Base-by-base conservation (phyloP, 2,329 filamentous ascomycete species). In the Stachybotrys chartarum region DNA sequence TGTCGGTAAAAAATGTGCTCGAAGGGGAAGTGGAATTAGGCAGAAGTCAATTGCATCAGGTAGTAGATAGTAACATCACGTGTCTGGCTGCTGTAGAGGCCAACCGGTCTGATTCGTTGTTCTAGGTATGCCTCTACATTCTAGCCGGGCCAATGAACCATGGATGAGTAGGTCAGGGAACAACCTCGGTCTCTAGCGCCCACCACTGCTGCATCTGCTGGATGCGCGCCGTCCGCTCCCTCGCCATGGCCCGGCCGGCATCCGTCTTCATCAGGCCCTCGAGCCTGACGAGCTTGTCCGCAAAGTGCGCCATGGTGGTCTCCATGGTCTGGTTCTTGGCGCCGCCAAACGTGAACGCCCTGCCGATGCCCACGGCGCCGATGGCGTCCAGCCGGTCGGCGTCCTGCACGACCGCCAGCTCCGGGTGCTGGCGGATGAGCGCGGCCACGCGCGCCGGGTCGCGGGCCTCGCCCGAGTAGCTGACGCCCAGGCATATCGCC, bases 331-430 rank as follows among this genome's bases (percentile, higher is more conserved):
- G 73, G 5, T 70, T 69, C 68, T 80, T 83, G 11, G 85, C 86
- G 0, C 87, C 91, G 0, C 87, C 84, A 68, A 85, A 97, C 5
- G 71, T 66, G 61, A 75, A 75, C 7, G 66, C 83, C 48, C 93
- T 77, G 2, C 83, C 92, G 55, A 96, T 86, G 0, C 93, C 93
- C 32, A 97, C 82, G 0, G 89, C 90, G 1, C 92, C 93, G 52
- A 97, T 85, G 5, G 91, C 89, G 72, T 97, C 93, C n/a, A 97
- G 76, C 7, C 92, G 80, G 74, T 97, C 93, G 5, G 92, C 92
- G 70, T 97, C 93, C 72, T 97, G 92, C 35, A 97, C 91, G 51
- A 96, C 82, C 0, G 84, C 91, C 39, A 75, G 65, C 61, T 74
- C 72, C 1, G 90, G 90, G 67, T 88, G 76, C 32, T 72, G 66